Percentiles rank a stretch among this genome's conserved stretches.
phyloP scores from a whole-genome alignment of 768 basidiomycete species.

The Hypsizygus marmoreus region DNA sequence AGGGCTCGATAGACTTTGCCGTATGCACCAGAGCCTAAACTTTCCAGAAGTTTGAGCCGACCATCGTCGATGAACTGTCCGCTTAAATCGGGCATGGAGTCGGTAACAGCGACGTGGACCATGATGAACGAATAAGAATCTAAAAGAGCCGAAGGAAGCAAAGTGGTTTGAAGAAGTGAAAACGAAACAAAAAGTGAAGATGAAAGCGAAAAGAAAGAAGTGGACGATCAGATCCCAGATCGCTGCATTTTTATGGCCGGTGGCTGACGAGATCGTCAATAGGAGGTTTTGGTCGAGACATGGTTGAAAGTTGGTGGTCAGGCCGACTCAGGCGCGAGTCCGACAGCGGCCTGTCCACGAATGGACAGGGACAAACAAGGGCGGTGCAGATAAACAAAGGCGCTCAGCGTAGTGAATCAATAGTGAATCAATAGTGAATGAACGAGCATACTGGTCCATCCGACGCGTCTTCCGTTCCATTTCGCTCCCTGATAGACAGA shows the following conservation, averaged over 20 bases:
- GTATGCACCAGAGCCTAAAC: constrained; percentile 75
- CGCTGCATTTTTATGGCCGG: constrained; percentile 12
- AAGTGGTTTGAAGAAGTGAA: constrained; percentile 17
- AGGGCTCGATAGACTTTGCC: constrained; percentile 77
- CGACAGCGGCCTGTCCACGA: no score
- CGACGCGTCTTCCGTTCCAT: no score
- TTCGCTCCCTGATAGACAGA: no score
- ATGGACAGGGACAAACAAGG: no score
- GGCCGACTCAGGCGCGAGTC: no score
- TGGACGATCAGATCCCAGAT: neutral
- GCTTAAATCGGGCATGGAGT: constrained; percentile 51
- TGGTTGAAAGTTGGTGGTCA: neutral
- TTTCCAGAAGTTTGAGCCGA: constrained; percentile 59
- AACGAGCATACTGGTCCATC: no score
- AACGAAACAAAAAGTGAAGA: constrained; percentile 10
- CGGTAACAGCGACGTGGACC: constrained; percentile 41
- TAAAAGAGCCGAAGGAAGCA: constrained; percentile 14
- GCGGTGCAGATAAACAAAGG: no score
- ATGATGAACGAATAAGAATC: constrained; percentile 30
- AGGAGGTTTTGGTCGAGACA: no score
- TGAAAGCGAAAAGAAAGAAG: constrained; percentile 14
- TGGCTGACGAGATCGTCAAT: constrained; percentile 12
- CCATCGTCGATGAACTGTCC: constrained; percentile 56
- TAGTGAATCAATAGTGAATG: no score
- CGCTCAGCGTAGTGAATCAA: no score